Conservation (phyloP, 495 filamentous ascomycete species). For the Apodospora peruviana region DNA sequence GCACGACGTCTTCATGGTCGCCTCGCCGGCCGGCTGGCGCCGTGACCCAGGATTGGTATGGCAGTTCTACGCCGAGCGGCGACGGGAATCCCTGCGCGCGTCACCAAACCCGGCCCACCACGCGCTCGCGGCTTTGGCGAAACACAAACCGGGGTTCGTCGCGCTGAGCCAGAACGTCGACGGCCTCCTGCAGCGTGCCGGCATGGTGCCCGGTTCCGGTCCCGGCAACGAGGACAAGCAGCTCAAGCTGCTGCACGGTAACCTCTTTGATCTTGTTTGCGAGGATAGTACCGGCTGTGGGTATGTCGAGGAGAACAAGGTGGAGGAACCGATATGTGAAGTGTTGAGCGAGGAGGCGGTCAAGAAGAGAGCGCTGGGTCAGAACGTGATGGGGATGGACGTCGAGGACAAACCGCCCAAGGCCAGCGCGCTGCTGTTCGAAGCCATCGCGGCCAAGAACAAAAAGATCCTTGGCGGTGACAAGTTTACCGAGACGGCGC, state of each 20-base stretch:
- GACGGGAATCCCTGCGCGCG: conserved; percentile 67
- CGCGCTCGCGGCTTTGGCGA: conserved; percentile 64
- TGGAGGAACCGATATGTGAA: conserved; percentile 68
- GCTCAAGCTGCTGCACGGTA: not conserved
- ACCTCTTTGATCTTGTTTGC: conserved; percentile 51
- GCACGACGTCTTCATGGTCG: conserved; percentile 29
- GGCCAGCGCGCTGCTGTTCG: conserved; percentile 7
- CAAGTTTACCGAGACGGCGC: conserved; percentile 1
- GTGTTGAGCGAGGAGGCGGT: conserved; percentile 38
- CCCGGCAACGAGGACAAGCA: conserved; percentile 22
- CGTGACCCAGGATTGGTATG: conserved; percentile 53
- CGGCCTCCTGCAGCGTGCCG: conserved; percentile 67
- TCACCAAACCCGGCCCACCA: conserved; percentile 68
- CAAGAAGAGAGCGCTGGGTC: conserved; percentile 13
- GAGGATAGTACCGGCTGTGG: conserved; percentile 56
- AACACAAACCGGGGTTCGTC: conserved; percentile 49
- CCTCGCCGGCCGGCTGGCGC: conserved; percentile 43
- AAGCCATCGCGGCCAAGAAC: conserved; percentile 6
- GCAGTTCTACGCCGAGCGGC: conserved; percentile 76
- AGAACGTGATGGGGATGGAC: not conserved
- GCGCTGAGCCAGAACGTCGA: conserved; percentile 77
- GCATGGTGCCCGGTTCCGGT: conserved; percentile 69
- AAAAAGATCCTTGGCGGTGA: conserved; percentile 6
- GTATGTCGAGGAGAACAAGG: conserved; percentile 59
- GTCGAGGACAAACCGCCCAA: conserved; percentile 5